Evolutionary conservation across 2,329 filamentous ascomycete species (phyloP), one percentile per base, ranked within the genome.

Genomic region (Xylariaceae sp.): DNA sequence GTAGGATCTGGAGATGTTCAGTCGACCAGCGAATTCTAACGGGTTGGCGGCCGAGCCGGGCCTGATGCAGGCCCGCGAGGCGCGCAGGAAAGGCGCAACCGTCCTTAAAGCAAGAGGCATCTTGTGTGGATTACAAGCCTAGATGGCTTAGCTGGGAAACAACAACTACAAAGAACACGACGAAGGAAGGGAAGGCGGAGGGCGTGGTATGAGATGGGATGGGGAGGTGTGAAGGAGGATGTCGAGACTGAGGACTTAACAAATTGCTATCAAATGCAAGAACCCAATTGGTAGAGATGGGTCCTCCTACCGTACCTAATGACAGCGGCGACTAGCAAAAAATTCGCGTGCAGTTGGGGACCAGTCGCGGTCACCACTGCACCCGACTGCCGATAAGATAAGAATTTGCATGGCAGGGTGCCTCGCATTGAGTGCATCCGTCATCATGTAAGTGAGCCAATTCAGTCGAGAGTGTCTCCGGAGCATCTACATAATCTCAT

Each of bases 81-180:
- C 87, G 77, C 89, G 87, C 74, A 94, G 72, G 66, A 96, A 85
- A 64, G 89, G 86, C 73, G 83, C 82, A 64, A 90, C 68, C 55
- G 86, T 83, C 77, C 90, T 85, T 70, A 90, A 81, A 68, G 94
- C 83, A 67, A 81, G 81, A 72, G 90, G 85, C 88, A 95, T 95
- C 67, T 71, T 87, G 76, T 18, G 40, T 17, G 15, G 30, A 45
- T 43, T 42, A 31, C 52, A 18, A 45, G 47, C 39, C 42, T 47
- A 22, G 36, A 47, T 47, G 54, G 49, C 47, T 48, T 32, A 42
- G 44, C 22, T 5, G 33, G 15, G 15, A 19, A 44, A 45, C 33
- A 43, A 50, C 35, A 31, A 41, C 44, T 27, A 42, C 39, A 48
- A 27, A 30, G 18, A 31, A 31, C 40, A 44, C 42, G 48, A 50